A percentile compares a stretch with the other conserved stretches of the same genome.
These are phyloP conservation scores for Syzygium syzygioides DNA, from an alignment of 441 rosid species.

Conservation along the genomic window DNA sequence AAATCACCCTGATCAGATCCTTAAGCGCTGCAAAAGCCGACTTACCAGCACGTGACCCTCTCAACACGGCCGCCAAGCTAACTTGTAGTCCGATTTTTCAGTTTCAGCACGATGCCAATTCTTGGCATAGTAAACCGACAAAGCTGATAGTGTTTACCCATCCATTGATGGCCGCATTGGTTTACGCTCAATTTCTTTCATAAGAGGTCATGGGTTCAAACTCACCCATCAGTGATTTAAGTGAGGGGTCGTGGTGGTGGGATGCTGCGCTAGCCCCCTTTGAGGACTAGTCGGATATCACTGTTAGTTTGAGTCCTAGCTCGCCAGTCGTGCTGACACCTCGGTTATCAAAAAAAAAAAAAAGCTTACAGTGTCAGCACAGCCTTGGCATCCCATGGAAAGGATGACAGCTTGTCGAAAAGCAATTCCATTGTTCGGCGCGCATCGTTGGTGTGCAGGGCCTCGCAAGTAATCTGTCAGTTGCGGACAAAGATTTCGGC, in stretches of 20 bases:
- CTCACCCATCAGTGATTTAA: no score
- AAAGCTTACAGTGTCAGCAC: not conserved
- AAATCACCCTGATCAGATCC: not conserved
- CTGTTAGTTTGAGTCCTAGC: no score
- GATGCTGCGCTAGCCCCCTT: no score
- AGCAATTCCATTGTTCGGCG: not conserved
- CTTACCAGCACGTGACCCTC: not conserved
- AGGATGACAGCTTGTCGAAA: not conserved
- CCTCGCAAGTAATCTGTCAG: not conserved
- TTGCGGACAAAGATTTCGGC: not conserved
- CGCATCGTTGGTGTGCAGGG: not conserved
- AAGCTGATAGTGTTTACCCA: not conserved
- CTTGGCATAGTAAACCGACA: not conserved
- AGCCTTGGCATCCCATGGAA: not conserved
- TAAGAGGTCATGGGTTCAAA: no score
- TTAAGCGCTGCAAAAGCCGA: rapidly evolving
- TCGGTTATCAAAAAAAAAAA: no score
- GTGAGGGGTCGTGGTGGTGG: no score
- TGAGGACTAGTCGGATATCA: no score
- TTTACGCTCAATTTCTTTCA: no score
- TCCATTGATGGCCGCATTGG: no score
- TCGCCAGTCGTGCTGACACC: no score
- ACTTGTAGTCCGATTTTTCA: rapidly evolving
- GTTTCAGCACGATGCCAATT: not conserved
- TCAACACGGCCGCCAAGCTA: rapidly evolving